phyloP scores from a whole-genome alignment of 306 rosid species.

The Dalbergia oliveri region DNA sequence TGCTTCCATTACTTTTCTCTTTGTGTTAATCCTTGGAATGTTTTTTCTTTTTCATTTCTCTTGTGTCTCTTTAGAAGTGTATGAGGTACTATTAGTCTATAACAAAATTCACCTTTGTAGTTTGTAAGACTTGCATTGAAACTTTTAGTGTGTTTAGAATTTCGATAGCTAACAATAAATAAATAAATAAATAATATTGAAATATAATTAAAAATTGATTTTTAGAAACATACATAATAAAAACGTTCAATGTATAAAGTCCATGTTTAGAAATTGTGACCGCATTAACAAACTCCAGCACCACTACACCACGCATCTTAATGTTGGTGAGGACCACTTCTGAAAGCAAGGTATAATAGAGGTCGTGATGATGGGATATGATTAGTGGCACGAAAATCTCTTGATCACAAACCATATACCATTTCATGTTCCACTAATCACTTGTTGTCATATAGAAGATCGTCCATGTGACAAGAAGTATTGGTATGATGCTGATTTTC shows the following conservation, averaged over 20 bases:
- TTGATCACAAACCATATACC: no score
- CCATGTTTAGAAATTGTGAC: background rate
- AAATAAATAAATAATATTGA: background rate
- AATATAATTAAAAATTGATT: background rate
- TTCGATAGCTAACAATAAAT: background rate
- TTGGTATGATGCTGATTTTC: no score
- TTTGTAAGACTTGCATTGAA: background rate
- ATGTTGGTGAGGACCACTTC: constrained; percentile 19
- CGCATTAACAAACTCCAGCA: background rate
- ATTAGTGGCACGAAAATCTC: background rate
- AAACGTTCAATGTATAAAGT: background rate
- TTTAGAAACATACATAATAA: background rate
- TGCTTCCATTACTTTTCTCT: background rate
- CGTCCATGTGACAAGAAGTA: no score
- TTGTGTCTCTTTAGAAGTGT: background rate
- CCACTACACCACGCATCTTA: background rate
- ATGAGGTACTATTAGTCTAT: background rate
- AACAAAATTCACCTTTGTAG: background rate
- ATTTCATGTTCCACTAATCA: no score
- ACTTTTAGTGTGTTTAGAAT: background rate
- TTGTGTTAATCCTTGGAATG: background rate
- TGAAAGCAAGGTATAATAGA: background rate
- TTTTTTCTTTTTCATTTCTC: background rate
- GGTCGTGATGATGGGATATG: constrained; percentile 40
- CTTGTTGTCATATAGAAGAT: no score